Evolutionary conservation across 768 basidiomycete genomes (phyloP), one percentile per base, ranked within the genome.

Genomic region (Naematelia encephala): DNA sequence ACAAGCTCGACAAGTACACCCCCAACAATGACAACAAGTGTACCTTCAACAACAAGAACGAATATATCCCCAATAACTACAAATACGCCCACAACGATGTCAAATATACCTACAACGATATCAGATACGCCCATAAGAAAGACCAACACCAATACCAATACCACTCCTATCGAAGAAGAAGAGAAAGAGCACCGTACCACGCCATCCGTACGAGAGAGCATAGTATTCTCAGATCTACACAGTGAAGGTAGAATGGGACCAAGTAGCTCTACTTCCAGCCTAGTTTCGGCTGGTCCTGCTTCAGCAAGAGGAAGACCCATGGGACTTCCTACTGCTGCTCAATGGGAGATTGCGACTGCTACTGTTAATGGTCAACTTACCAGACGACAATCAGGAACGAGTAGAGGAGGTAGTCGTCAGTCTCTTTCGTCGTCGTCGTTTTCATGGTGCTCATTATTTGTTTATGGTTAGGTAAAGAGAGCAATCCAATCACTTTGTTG

Each of bases 261-360:
- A 21, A 28, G 43, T 12, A 55, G 12, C 26, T 50, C 47, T 26
- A 57, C 56, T 22, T 34, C 56, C 4, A 44, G 34, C 25, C 56
- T 57, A 14, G 56, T 57, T 27, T 48, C 55, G 45, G 44, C 55
- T 16, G 47, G 47, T 19, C 12, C 27, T 12, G 23, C 13, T 29
- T 29, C 22, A 8, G 22, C 49, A 23, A 14, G 29, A 5, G 51
- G 51, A 28, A 16, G 25, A 11, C 51, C 51, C 4, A 52, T 52
- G 51, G 51, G 51, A 13, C 21, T 52, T 12, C 51, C 51, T 27
- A 29, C 34, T 21, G 28, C 19, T 29, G 34, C 19, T 5, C 29
- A 42, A 39, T 39, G 34, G 34, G 34, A 39, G 16, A 8, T 39
- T 39, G 34, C 34, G 34, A 39, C 34, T 8, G 16, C 16, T 16